Base-by-base conservation (phyloP, 2,329 filamentous ascomycete genomes). In the Penicillium brevicompactum region DNA sequence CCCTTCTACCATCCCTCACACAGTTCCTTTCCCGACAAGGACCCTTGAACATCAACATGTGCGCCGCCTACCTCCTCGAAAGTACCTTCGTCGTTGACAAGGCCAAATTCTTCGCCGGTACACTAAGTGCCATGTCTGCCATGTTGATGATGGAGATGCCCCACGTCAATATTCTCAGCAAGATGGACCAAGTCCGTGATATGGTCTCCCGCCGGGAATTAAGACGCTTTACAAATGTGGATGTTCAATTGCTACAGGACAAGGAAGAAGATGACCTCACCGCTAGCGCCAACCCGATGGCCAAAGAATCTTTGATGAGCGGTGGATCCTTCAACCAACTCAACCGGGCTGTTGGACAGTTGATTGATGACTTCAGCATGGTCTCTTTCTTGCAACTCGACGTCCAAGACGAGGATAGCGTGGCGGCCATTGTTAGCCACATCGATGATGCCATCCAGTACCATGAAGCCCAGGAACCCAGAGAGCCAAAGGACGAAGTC, bases 61-160 rank as follows among this genome's bases (percentile, higher is more conserved):
- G 93, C 72, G 94, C 94, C 42, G 86, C 93, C 9, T 99, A 97
- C 74, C 85, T 99, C 31, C 87, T 99, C 60, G 94, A 99, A 75
- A 91, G 91, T 11, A 97, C 92, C 8, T 99, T 97, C 72, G 89
- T 97, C 67, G 86, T 97, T 59, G 94, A 99, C 76, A 88, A 91
- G 57, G 90, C 94, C 69, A 99, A 97, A 78, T 99, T 96, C 82
- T 97, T 99, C 75, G 88, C 94, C 0, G 94, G 94, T 11, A 96
- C 94, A 0, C 80, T 99, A 57, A 94, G 90, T 70, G 94, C 94
- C 62, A 97, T 99, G 94, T 95, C 90, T 68, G 92, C 94, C 61
- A 99, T 99, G 94, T 86, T 99, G 68, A 94, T 97, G 91, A 84
- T 99, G 60, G 94, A 97, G 76, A 86, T 97, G 61, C 94, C 94